Percentiles rank a stretch among this genome's conserved stretches.
Evolutionary conservation across 2,329 filamentous ascomycete genomes (phyloP).

Genomic region (Ceratocystis papillata): DNA sequence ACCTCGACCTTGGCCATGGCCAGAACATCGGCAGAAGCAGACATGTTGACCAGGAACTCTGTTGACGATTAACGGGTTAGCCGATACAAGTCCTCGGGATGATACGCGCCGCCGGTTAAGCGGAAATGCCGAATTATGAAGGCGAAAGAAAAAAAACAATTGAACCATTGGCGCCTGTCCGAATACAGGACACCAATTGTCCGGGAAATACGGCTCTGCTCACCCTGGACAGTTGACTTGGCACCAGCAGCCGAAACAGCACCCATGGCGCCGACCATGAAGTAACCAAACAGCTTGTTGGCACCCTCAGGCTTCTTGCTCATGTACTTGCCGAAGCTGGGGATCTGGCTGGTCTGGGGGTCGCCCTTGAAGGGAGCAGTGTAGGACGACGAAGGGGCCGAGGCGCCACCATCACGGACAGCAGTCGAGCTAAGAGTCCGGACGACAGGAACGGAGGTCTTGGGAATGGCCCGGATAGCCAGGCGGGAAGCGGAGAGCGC

Average conservation of each 20-base stretch:
- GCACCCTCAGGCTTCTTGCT: conserved; percentile 54
- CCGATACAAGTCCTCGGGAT: conserved; percentile 25
- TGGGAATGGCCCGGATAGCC: conserved; percentile 51
- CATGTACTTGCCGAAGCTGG: conserved; percentile 81
- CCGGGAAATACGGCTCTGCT: conserved; percentile 32
- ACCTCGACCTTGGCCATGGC: conserved; percentile 99
- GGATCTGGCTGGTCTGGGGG: conserved; percentile 57
- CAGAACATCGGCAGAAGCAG: conserved; percentile 92
- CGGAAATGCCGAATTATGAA: neutral
- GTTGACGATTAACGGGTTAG: conserved; percentile 27
- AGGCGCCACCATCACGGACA: conserved; percentile 35
- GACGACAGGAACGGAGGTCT: conserved; percentile 35
- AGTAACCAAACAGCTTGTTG: conserved; percentile 91
- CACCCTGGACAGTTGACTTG: conserved; percentile 97
- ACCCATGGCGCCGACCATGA: conserved; percentile 95
- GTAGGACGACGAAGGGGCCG: conserved; percentile 39
- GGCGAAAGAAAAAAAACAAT: conserved; percentile 24
- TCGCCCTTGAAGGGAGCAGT: conserved; percentile 55
- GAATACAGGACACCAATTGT: conserved; percentile 16
- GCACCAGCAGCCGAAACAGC: conserved; percentile 84
- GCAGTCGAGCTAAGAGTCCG: conserved; percentile 49
- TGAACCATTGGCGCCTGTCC: conserved; percentile 20
- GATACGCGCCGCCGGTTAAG: neutral
- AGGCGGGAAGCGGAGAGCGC: conserved; percentile 58
- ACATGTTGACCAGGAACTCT: conserved; percentile 99